Conservation (phyloP, 768 basidiomycete species). For the Russula griseocarnosa region DNA sequence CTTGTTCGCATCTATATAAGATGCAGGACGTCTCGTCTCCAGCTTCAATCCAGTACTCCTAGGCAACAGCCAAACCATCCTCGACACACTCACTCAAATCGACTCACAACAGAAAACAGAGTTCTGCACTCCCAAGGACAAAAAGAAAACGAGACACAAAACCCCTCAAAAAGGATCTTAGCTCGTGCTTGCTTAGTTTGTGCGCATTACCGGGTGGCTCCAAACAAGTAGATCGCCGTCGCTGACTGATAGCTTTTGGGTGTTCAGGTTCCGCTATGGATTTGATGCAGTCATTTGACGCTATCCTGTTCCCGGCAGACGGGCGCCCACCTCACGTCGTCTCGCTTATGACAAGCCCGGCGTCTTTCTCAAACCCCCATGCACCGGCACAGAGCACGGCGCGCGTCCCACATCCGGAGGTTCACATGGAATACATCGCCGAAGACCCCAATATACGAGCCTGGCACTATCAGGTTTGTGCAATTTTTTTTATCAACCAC, state of each 20-base stretch:
- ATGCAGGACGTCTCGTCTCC: constrained; percentile 16
- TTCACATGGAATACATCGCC: constrained; percentile 83
- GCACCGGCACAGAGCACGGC: constrained; percentile 36
- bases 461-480: constrained; percentile 68
- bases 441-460: constrained; percentile 62
- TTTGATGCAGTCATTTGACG: constrained; percentile 58
- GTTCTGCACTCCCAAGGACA: too few species aligned
- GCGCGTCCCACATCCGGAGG: constrained; percentile 77
- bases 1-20: constrained; percentile 22
- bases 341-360: constrained; percentile 67
- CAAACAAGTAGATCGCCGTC: constrained; percentile 18
- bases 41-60: constrained; percentile 10
- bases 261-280: constrained; percentile 47
- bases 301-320: constrained; percentile 77
- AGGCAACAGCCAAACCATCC: neutral
- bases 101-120: neutral
- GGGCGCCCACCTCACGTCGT: constrained; percentile 72
- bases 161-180: neutral
- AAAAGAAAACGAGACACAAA: neutral
- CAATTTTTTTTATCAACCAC: neutral
- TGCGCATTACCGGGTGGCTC: constrained; percentile 11
- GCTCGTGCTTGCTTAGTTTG: neutral
- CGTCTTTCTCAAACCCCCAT: constrained; percentile 25
- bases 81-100: neutral
- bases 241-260: constrained; percentile 19